Evolutionary conservation across 139 green algal species (phyloP), one percentile per base, ranked within the genome.

Genomic region (Gonium pectorale): DNA sequence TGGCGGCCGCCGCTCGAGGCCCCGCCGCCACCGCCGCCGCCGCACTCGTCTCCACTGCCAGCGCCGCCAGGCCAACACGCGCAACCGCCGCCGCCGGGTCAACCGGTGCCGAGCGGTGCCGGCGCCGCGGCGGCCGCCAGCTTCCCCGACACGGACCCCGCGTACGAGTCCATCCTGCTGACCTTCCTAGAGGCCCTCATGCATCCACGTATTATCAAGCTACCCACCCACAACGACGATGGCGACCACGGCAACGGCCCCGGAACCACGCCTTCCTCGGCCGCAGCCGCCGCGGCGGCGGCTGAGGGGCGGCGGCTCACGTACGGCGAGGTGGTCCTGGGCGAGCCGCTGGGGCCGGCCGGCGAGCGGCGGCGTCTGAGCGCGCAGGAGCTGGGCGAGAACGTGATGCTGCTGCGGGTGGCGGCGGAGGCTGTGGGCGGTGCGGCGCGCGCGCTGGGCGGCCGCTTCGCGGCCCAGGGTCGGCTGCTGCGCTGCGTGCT

Each of bases 391-490:
- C 84, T 95, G 80, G 94, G 91, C 9, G 81, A 90, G 69, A 96
- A 97, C 64, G 90, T 89, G 17, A 62, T 97, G 72, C 86, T 97
- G 46, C 74, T 91, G n/a, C 88, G 90, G 31, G 70, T 52, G 19
- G 66, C 90, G 41, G 40, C 92, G 41, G 92, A 97, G 81, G 86
- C 75, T 24, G 79, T 92, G 41, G 94, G 94, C 27, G 86, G 69
- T 0, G 70, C 40, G 60, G 91, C 92, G 0, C 60, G 90, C 5
- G 89, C 80, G 0, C 41, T 94, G 29, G 94, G 93, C 1, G 63
- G 63, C 0, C 72, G 81, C 40, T 93, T 96, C 79, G 72, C 89
- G 7, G n/a, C 46, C 3, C 70, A 68, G 44, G 90, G 92, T 9
- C 80, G 83, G 37, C 85, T 94, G 43, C 81, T 96, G 75, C 89